Conservation (phyloP, 1,284 basidiomycete species). For the Chalciporus piperatoides region DNA sequence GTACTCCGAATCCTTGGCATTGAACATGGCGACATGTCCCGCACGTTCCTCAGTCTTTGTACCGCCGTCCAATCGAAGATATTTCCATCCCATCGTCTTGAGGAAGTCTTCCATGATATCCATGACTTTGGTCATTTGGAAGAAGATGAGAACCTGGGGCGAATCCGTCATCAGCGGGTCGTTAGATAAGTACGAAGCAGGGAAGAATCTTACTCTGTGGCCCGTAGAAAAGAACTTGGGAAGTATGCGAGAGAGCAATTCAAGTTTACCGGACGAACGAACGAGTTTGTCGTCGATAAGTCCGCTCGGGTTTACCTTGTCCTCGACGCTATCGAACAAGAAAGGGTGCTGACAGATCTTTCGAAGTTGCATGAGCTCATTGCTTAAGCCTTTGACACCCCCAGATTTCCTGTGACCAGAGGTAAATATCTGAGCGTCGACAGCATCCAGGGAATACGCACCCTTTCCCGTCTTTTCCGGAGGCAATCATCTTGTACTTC, state of each 20-base stretch:
- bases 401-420: slow-evolving; percentile 53
- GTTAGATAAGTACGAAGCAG: not conserved
- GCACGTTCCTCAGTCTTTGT: slow-evolving; percentile 99
- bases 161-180: slow-evolving; percentile 4
- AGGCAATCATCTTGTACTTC: slow-evolving; percentile 95
- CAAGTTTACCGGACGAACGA: slow-evolving; percentile 91
- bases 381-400: slow-evolving; percentile 86
- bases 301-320: slow-evolving; percentile 82
- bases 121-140: slow-evolving; percentile 99
- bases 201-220: slow-evolving; percentile 67
- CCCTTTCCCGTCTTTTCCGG: slow-evolving; percentile 78
- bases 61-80: slow-evolving; percentile 94
- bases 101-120: slow-evolving; percentile 99
- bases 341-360: slow-evolving; percentile 99
- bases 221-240: slow-evolving; percentile 93
- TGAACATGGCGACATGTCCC: slow-evolving; percentile 86
- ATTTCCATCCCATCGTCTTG: slow-evolving; percentile 86
- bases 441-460: slow-evolving; percentile 4
- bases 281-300: slow-evolving; percentile 84
- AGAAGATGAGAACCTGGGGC: slow-evolving; percentile 90
- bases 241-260: slow-evolving; percentile 89
- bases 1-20: slow-evolving; percentile 86
- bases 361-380: slow-evolving; percentile 98
- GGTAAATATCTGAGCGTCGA: slow-evolving; percentile 1
- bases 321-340: slow-evolving; percentile 94